Percentiles rank a stretch among this genome's conserved stretches.
Evolutionary conservation across 2,329 filamentous ascomycete genomes (phyloP).

Genomic region (Aspergillus alliaceus): DNA sequence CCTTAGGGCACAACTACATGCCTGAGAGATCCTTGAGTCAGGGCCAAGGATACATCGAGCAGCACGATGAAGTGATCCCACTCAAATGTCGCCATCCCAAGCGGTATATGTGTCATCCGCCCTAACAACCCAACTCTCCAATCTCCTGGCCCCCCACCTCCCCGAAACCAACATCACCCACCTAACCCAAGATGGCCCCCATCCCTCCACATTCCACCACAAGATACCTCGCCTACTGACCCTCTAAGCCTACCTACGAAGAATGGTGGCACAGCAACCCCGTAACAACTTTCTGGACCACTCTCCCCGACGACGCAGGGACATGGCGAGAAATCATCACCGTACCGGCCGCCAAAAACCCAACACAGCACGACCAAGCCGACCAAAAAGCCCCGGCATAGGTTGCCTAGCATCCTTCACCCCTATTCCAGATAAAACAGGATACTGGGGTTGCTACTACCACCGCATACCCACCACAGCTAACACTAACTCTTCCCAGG

Average conservation of each 20-base stretch:
- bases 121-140: background rate
- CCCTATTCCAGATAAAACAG: constrained; percentile 7
- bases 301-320: constrained; percentile 12
- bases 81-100: too few relatives aligned
- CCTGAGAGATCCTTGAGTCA: too few relatives aligned
- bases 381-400: background rate
- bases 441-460: constrained; percentile 21
- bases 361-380: constrained; percentile 14
- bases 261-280: constrained; percentile 13
- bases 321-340: constrained; percentile 18
- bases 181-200: constrained; percentile 8
- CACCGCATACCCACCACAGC: constrained; percentile 6
- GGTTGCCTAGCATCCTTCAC: constrained; percentile 5
- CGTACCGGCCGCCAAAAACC: constrained; percentile 5
- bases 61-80: too few relatives aligned
- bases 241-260: constrained; percentile 1
- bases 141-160: constrained; percentile 3
- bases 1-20: too few relatives aligned
- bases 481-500: rapidly evolving
- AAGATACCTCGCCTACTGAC: constrained; percentile 19
- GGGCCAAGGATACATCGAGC: too few relatives aligned
- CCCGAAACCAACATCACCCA: constrained; percentile 6
- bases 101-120: too few relatives aligned
- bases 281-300: constrained; percentile 14
- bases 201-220: constrained; percentile 19